Conservation (phyloP, 306 rosid genomes). For the Cucurbita ficifolia region DNA sequence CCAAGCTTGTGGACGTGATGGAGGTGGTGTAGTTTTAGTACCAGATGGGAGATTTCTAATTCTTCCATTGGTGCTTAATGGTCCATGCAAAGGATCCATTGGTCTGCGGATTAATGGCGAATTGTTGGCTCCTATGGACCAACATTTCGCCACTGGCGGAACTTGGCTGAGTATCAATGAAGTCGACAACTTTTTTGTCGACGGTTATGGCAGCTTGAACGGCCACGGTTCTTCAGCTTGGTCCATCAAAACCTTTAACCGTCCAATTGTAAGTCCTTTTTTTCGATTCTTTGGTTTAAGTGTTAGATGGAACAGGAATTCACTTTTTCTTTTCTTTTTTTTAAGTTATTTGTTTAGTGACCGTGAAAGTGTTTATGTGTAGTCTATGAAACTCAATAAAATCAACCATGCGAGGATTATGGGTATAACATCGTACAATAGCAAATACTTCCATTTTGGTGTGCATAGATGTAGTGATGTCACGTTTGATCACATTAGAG, state of each 20-base stretch:
- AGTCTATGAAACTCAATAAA: conserved; percentile 15
- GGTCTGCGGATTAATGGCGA: background rate
- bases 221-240: conserved; percentile 22
- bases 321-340: no score
- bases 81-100: conserved; percentile 15
- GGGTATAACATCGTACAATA: background rate
- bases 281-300: background rate
- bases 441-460: background rate
- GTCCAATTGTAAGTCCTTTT: conserved; percentile 14
- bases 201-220: conserved; percentile 17
- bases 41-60: conserved; percentile 13
- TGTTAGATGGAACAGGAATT: background rate
- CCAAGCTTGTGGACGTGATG: conserved; percentile 10
- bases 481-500: background rate
- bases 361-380: background rate
- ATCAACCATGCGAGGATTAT: background rate
- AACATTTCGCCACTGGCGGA: background rate
- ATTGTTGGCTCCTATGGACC: background rate
- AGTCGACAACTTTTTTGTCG: background rate
- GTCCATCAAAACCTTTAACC: background rate
- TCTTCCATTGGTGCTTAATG: conserved; percentile 1
- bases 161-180: conserved; percentile 15
- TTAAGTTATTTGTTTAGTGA: no score
- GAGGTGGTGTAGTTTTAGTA: conserved; percentile 7
- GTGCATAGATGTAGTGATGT: conserved; percentile 17